A percentile compares a stretch with the other conserved stretches of the same genome.
Conservation (phyloP, 768 basidiomycete genomes). For the Lactarius akahatsu region DNA sequence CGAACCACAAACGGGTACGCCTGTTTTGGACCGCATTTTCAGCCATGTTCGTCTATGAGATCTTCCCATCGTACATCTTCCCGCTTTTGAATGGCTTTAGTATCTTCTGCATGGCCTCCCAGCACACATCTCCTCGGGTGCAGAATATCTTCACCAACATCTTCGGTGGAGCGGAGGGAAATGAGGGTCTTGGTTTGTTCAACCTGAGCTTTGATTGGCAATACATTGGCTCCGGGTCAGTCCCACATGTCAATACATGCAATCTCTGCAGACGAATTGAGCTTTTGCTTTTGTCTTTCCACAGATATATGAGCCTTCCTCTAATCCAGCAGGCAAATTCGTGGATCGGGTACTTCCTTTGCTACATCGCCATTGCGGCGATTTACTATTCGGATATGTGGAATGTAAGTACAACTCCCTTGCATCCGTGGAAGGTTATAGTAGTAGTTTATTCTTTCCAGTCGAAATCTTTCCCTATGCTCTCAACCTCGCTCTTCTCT, state of each 20-base stretch:
- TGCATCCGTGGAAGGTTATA: slow-evolving; percentile 31
- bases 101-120: slow-evolving; percentile 60
- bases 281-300: slow-evolving; percentile 1
- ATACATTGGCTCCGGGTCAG: slow-evolving; percentile 49
- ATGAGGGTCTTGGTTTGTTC: slow-evolving; percentile 64
- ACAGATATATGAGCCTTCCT: slow-evolving; percentile 50
- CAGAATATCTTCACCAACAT: slow-evolving; percentile 56
- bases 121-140: slow-evolving; percentile 44
- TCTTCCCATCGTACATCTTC: slow-evolving; percentile 58
- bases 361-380: slow-evolving; percentile 51
- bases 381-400: slow-evolving; percentile 66
- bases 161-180: slow-evolving; percentile 65
- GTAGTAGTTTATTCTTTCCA: slow-evolving; percentile 30
- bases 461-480: slow-evolving; percentile 56
- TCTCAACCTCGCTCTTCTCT: slow-evolving; percentile 58
- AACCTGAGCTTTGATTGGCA: slow-evolving; percentile 70
- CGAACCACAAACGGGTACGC: slow-evolving; percentile 49
- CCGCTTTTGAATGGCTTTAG: slow-evolving; percentile 62
- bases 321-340: slow-evolving; percentile 60
- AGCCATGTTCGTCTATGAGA: slow-evolving; percentile 53
- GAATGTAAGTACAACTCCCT: slow-evolving; percentile 43
- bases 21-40: slow-evolving; percentile 53
- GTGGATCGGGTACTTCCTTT: slow-evolving; percentile 53
- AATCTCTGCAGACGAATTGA: neutral
- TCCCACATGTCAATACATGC: neutral